phyloP scores from a whole-genome alignment of 2,329 filamentous ascomycete species.

The Monosporascus sp. region DNA sequence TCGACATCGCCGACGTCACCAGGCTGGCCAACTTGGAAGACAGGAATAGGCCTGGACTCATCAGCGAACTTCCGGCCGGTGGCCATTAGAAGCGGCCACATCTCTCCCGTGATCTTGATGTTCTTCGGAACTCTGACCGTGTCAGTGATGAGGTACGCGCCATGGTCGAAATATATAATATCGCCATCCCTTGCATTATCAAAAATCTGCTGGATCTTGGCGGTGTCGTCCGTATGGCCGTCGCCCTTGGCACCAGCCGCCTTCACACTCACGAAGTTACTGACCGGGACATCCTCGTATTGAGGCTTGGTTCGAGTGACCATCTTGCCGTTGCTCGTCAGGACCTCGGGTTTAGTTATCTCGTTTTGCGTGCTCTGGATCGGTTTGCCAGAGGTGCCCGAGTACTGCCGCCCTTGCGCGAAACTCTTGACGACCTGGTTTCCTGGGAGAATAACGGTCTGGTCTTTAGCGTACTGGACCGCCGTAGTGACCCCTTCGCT shows the following conservation, averaged over 20 bases:
- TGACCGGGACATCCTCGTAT: conserved; percentile 64
- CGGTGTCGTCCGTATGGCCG: conserved; percentile 80
- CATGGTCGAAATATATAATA: conserved; percentile 71
- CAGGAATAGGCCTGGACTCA: conserved; percentile 69
- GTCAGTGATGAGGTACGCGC: conserved; percentile 64
- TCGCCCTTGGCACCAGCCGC: conserved; percentile 80
- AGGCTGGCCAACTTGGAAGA: conserved; percentile 75
- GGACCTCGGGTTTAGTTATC: conserved; percentile 57
- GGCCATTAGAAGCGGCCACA: conserved; percentile 87
- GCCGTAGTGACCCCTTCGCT: conserved; percentile 59
- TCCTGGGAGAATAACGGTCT: conserved; percentile 59
- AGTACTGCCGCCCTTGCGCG: conserved; percentile 75
- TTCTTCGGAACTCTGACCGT: conserved; percentile 71
- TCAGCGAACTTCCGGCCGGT: conserved; percentile 69
- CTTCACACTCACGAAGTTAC: conserved; percentile 78
- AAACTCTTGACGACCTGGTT: conserved; percentile 66
- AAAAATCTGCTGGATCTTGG: conserved; percentile 73
- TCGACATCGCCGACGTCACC: conserved; percentile 78
- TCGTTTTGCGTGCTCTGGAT: conserved; percentile 55
- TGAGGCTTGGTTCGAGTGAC: conserved; percentile 86
- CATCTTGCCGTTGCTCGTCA: conserved; percentile 63
- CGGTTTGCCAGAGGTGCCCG: conserved; percentile 38
- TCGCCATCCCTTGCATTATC: conserved; percentile 59
- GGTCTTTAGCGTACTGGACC: conserved; percentile 54
- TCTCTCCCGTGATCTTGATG: conserved; percentile 83